Conservation (phyloP, 495 filamentous ascomycete species). For the Aspergillus baeticus region DNA sequence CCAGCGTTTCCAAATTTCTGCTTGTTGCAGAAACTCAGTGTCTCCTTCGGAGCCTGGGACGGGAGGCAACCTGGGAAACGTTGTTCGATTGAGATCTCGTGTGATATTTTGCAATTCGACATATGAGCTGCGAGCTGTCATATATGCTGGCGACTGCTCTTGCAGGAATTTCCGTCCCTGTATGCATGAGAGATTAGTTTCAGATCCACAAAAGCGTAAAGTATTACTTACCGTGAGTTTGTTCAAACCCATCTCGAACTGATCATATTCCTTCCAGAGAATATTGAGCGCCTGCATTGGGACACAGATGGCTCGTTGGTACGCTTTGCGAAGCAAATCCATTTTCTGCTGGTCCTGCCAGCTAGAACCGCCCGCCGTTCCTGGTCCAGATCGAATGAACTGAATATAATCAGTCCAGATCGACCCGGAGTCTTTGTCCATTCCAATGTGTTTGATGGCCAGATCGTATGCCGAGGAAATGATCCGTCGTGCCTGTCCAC, state of each 20-base stretch:
- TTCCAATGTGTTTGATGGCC: slow-evolving; percentile 82
- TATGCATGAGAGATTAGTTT: background rate
- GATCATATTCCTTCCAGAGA: slow-evolving; percentile 96
- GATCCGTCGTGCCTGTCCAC: slow-evolving; percentile 68
- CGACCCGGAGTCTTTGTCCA: slow-evolving; percentile 86
- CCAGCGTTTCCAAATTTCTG: slow-evolving; percentile 92
- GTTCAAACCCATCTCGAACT: slow-evolving; percentile 89
- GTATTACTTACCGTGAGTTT: slow-evolving; percentile 68
- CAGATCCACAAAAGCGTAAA: background rate
- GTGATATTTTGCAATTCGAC: slow-evolving; percentile 84
- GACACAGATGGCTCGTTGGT: slow-evolving; percentile 82
- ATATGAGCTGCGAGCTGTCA: slow-evolving; percentile 86
- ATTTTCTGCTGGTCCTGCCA: slow-evolving; percentile 99
- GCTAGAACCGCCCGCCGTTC: slow-evolving; percentile 73
- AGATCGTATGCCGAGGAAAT: slow-evolving; percentile 86
- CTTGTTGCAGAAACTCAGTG: slow-evolving; percentile 77
- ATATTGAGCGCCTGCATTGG: slow-evolving; percentile 76
- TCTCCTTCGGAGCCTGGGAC: slow-evolving; percentile 83
- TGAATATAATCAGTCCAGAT: slow-evolving; percentile 93
- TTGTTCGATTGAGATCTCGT: slow-evolving; percentile 71
- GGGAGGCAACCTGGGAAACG: slow-evolving; percentile 77
- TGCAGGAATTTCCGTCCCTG: slow-evolving; percentile 90
- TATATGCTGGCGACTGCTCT: slow-evolving; percentile 85
- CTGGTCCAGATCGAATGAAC: slow-evolving; percentile 84
- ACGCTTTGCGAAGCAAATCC: slow-evolving; percentile 85